Conservation (phyloP, 352 stramenopile genomes). For the Saprolegnia diclina region DNA sequence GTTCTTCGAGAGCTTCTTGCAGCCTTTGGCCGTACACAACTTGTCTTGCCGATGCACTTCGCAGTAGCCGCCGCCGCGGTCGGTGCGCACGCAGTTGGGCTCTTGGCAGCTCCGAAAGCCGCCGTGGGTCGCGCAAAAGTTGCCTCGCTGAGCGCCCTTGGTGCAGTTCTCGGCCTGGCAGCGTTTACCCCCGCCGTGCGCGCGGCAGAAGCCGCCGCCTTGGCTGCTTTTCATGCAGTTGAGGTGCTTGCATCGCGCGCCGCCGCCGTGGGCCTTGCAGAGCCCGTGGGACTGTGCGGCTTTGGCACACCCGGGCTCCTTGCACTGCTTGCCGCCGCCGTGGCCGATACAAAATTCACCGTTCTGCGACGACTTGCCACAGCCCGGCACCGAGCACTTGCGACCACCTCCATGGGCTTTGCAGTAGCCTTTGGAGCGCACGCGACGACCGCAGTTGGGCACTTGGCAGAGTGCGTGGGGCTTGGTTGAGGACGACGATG, state of each 20-base stretch:
- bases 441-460: slow-evolving; percentile 73
- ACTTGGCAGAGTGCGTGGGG: slow-evolving; percentile 84
- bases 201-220: slow-evolving; percentile 78
- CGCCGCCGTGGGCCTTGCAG: slow-evolving; percentile 80
- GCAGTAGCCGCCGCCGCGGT: slow-evolving; percentile 7
- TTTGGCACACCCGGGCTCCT: slow-evolving; percentile 79
- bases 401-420: slow-evolving; percentile 82
- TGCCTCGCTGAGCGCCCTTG: slow-evolving; percentile 73
- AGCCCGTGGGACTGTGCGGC: slow-evolving; percentile 69
- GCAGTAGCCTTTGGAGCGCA: slow-evolving; percentile 80
- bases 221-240: slow-evolving; percentile 76
- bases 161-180: slow-evolving; percentile 80
- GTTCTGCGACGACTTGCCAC: slow-evolving; percentile 78
- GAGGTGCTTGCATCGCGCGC: slow-evolving; percentile 80
- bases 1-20: slow-evolving; percentile 84
- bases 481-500: slow-evolving; percentile 50
- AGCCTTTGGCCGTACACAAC: slow-evolving; percentile 47
- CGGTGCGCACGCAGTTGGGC: slow-evolving; percentile 57
- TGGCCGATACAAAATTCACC: slow-evolving; percentile 82
- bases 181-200: slow-evolving; percentile 70
- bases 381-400: slow-evolving; percentile 79
- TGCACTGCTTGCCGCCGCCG: slow-evolving; percentile 78
- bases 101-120: slow-evolving; percentile 77
- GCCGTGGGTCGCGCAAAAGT: slow-evolving; percentile 70
- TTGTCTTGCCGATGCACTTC: slow-evolving; percentile 29